phyloP scores from a whole-genome alignment of 192 early-diverging fungal genomes.

The Lunasporangiospora selenospora region DNA sequence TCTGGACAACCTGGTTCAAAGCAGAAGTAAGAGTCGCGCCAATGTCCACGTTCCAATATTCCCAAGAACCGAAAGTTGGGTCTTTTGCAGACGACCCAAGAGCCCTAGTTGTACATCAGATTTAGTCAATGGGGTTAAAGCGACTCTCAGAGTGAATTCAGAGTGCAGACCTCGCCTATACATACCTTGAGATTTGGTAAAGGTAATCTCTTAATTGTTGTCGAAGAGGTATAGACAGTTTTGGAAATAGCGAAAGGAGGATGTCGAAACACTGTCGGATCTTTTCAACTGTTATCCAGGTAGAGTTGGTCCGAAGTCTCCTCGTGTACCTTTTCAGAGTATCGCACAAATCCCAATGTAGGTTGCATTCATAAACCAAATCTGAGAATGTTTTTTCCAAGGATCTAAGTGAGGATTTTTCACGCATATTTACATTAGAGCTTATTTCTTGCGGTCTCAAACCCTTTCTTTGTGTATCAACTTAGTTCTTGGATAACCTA shows the following conservation, averaged over 20 bases:
- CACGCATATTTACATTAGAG: no score
- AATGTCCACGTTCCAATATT: conserved; percentile 24
- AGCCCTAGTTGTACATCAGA: no score
- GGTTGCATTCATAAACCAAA: conserved; percentile 7
- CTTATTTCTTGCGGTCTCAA: no score
- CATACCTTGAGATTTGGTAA: conserved; percentile 23
- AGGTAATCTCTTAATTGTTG: conserved; percentile 21
- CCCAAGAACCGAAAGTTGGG: conserved; percentile 41
- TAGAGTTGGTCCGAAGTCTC: conserved; percentile 16
- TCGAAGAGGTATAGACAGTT: conserved; percentile 7
- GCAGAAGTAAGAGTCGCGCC: conserved; percentile 12
- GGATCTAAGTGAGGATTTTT: no score
- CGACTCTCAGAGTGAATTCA: no score
- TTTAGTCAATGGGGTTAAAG: no score
- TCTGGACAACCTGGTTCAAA: conserved; percentile 35
- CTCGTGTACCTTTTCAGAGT: conserved; percentile 15
- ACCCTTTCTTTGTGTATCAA: no score
- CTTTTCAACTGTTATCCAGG: conserved; percentile 14
- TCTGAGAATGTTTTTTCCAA: conserved; percentile 31
- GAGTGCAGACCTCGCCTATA: background rate
- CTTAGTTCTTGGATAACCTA: no score
- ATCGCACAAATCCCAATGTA: conserved; percentile 33
- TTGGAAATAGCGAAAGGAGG: conserved; percentile 29
- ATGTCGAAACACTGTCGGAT: conserved; percentile 30
- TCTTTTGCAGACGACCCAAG: conserved; percentile 11